Conservation (phyloP, 2,329 filamentous ascomycete species). For the Ilyonectria sp. region DNA sequence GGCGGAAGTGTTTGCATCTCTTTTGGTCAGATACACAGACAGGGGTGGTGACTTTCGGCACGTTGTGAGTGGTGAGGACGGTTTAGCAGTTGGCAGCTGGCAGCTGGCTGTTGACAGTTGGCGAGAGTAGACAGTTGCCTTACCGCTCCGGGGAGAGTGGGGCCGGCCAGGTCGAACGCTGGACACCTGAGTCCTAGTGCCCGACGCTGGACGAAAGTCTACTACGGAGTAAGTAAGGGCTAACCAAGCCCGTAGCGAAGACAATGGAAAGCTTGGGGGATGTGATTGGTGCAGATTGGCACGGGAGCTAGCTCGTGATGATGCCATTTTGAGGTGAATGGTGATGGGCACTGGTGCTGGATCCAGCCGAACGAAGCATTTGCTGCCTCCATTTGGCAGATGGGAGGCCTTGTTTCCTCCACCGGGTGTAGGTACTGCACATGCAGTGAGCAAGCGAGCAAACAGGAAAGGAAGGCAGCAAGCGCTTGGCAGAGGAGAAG, state of each 20-base stretch:
- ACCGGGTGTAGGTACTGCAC: not conserved
- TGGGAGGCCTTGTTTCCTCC: not conserved
- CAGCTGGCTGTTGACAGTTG: not conserved
- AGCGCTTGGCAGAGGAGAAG: not conserved
- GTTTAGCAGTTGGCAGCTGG: not conserved
- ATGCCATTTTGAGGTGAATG: constrained; percentile 31
- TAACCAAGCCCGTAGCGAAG: not conserved
- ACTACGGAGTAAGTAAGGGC: not conserved
- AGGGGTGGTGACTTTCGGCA: constrained; percentile 17
- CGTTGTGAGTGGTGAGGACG: constrained; percentile 15
- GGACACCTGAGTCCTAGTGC: not conserved
- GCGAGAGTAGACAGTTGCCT: constrained; percentile 6
- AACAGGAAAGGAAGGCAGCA: not conserved
- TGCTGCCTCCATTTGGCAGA: not conserved
- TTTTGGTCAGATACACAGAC: not conserved
- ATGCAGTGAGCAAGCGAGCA: not conserved
- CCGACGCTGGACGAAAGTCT: too few species aligned
- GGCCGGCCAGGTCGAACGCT: not conserved
- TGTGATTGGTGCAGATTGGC: constrained; percentile 4
- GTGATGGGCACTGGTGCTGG: constrained; percentile 1
- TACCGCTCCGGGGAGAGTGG: constrained; percentile 1
- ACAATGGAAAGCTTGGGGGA: not conserved
- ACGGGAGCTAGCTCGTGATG: constrained; percentile 18
- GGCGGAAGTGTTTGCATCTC: constrained; percentile 14
- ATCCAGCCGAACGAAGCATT: not conserved